Base-by-base conservation (phyloP, 352 stramenopile species). In the Globisporangium middletonii region DNA sequence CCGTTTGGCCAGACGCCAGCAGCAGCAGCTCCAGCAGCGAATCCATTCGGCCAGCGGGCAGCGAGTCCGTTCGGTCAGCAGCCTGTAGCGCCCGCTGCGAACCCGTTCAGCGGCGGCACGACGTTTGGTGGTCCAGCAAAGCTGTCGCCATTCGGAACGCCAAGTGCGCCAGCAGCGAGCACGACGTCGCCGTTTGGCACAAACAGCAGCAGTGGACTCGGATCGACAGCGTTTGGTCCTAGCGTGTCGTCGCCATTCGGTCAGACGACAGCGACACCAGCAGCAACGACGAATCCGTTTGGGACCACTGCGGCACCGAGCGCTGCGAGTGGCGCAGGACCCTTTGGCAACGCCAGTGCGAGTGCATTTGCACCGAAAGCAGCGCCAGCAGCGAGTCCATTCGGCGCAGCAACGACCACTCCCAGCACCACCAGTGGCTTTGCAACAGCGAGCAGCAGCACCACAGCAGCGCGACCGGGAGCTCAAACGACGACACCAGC, bases 51-150 rank as follows among this genome's bases (percentile, higher is more conserved):
- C 23, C 23, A 23, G 23, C 23, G 23, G 11, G 43, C 45, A 44
- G 13, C 62, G 4, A 79, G 50, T 58, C 23, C 23, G 23, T 23
- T 23, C 23, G 23, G 23, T 23, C 23, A 23, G 23, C 23, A 23
- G 23, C 23, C 23, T 23, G 23, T 23, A 23, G 23, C 23, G 23
- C 23, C 23, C 23, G 23, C 23, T 23, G 23, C 23, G 23, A 50
- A 50, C 15, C 62, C 71, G 19, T 86, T 83, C 54, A 69, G 63
- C 5, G 59, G 62, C 28, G 48, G 64, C 43, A 58, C 53, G 9
- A 55, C 59, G 19, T 53, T 51, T 23, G 46, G 46, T 19, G 46
- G n/a, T 35, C 3, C 46, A 7, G 28, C 46, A 9, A 35, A 8
- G 16, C 68, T 16, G 61, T 62, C 11, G 55, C 68, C 5, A n/a